phyloP scores from a whole-genome alignment of 2,329 filamentous ascomycete genomes.

The Fusarium pseudoanthophilum region DNA sequence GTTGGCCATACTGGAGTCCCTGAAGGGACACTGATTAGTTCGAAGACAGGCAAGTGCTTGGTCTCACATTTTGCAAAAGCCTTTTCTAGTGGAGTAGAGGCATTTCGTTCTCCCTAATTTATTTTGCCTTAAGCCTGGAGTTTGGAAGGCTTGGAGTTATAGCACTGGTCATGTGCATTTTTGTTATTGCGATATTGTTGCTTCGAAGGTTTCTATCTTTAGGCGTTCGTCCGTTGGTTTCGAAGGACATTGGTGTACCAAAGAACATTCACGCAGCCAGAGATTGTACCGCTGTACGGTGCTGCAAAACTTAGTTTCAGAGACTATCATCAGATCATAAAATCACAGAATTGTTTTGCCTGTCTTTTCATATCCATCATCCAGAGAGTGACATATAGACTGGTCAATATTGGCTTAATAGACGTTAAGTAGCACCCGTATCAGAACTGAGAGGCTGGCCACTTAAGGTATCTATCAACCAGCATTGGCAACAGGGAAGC shows the following conservation, averaged over 20 bases:
- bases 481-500: not conserved
- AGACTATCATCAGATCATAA: not conserved
- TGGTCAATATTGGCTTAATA: not conserved
- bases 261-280: not conserved
- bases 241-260: conserved; percentile 7
- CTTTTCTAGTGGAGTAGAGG: not conserved
- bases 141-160: conserved; percentile 33
- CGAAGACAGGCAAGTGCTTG: not conserved
- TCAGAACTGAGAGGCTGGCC: not conserved
- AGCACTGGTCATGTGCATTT: conserved; percentile 29
- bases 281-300: conserved; percentile 16
- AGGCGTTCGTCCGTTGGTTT: conserved; percentile 20
- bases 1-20: conserved; percentile 32
- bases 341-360: not conserved
- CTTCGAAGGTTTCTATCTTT: conserved; percentile 18
- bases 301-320: conserved; percentile 18
- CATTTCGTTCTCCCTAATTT: not conserved
- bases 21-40: conserved; percentile 4
- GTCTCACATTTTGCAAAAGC: not conserved
- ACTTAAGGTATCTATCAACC: not conserved
- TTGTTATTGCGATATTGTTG: conserved; percentile 31
- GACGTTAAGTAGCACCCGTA: too few species aligned
- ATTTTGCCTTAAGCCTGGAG: conserved; percentile 32
- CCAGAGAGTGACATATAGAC: not conserved
- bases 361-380: not conserved